phyloP scores from a whole-genome alignment of 73 alveolate genomes.

The Paramecium sexaurelia region DNA sequence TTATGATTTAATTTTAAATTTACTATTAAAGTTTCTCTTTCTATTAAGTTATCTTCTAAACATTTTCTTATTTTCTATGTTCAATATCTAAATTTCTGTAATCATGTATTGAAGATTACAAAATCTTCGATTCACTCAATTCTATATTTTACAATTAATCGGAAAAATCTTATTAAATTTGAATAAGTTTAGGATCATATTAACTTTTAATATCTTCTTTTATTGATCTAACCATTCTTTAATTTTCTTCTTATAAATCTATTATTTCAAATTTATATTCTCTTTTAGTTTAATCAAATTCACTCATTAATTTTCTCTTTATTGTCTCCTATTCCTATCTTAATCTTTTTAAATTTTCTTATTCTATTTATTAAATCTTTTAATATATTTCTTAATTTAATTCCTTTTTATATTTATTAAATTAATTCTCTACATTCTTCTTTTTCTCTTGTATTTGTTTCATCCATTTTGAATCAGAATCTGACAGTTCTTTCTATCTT shows the following conservation, averaged over 20 bases:
- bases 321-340: not conserved
- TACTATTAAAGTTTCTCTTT: not conserved
- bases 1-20: not conserved
- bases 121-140: not conserved
- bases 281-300: not conserved
- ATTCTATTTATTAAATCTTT: not conserved
- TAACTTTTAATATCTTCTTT: not conserved
- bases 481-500: constrained; percentile 5
- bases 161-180: not conserved
- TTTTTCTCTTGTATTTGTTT: constrained; percentile 24
- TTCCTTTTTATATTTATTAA: not conserved
- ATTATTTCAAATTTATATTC: not conserved
- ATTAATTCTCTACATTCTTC: not conserved
- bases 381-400: not conserved
- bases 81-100: not conserved
- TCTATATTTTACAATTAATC: not conserved
- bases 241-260: constrained; percentile 16
- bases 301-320: not conserved
- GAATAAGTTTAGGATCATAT: constrained; percentile 22
- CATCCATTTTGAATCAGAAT: not conserved
- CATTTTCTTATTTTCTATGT: not conserved
- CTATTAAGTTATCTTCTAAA: not conserved
- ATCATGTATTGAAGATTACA: not conserved
- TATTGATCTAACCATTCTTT: not conserved
- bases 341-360: not conserved